phyloP scores from a whole-genome alignment of 2,329 filamentous ascomycete genomes.

The Talaromyces sp. region DNA sequence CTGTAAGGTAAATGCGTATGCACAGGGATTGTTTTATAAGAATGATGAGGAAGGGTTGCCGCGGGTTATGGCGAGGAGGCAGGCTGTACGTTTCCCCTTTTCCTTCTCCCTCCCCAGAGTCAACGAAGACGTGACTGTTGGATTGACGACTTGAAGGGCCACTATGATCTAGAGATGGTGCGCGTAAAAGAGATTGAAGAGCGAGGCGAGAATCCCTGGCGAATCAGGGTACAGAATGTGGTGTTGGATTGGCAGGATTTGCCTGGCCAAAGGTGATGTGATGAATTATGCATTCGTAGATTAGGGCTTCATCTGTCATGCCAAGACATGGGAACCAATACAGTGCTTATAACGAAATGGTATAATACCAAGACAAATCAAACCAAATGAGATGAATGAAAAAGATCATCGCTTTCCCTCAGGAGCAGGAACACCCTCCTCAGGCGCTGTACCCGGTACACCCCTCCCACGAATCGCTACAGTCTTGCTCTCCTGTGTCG shows the following conservation, averaged over 20 bases:
- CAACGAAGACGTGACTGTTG: neutral
- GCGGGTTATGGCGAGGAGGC: neutral
- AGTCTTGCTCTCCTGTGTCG: neutral
- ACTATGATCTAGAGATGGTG: conserved; percentile 1
- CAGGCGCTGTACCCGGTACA: conserved; percentile 24
- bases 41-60: neutral
- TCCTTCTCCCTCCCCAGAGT: neutral
- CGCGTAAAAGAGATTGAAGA: conserved; percentile 1
- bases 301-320: neutral
- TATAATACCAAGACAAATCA: neutral
- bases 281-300: neutral
- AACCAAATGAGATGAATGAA: neutral
- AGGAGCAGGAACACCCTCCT: conserved; percentile 27
- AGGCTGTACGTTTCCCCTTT: neutral
- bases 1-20: neutral
- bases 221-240: neutral
- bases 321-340: neutral
- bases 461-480: conserved; percentile 13
- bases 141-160: neutral
- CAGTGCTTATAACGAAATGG: neutral
- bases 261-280: neutral
- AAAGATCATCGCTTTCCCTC: conserved; percentile 22
- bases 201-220: neutral
- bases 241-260: neutral
- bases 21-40: neutral